Base-by-base conservation (phyloP, 2,329 filamentous ascomycete genomes). In the Fusarium denticulatum region DNA sequence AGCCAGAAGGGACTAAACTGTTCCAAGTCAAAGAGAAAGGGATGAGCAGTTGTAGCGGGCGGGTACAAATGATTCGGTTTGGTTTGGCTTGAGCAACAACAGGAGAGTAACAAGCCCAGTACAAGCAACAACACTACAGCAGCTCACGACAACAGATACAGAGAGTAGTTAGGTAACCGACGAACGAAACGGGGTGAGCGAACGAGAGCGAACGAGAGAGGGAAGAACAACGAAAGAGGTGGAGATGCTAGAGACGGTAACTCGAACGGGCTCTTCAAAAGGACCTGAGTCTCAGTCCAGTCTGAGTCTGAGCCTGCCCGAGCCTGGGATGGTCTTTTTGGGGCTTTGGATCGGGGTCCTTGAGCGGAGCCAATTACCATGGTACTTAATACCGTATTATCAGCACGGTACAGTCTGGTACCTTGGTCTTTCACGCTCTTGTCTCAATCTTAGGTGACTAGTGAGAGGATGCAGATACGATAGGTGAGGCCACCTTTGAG, bases 21-120 rank as follows among this genome's bases (percentile, higher is more conserved):
- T 69, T 69, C 57, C 64, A 66, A 72, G 67, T 74, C 57, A 60
- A 56, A 69, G 71, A 61, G 64, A 72, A 71, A 72, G 67, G 59
- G 71, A 73, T n/a, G 47, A 58, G 67, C 39, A 64, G 67, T 56
- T 55, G 28, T 52, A 47, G 67, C 24, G 32, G 40, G 65, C 69
- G 67, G 61, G 60, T 53, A 73, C 66, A 60, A 58, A 40, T 58
- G 47, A 71, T 49, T 59, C 68, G 64, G 57, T 45, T 62, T 55
- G 34, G 50, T 55, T 62, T 55, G 50, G 50, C 15, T 30, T 55
- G 50, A 42, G 36, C 34, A 42, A 42, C 50, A 30, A 55, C 34
- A 28, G 50, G 15, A 55, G 24, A n/a, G 50, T 55, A 55, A 55
- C 50, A 55, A 57, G 30, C 40, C 16, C 34, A 36, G 24, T 59